Evolutionary conservation across 345 rosid species (phyloP), one percentile per base, ranked within the genome.

Genomic region (Citrus cavaleriei): DNA sequence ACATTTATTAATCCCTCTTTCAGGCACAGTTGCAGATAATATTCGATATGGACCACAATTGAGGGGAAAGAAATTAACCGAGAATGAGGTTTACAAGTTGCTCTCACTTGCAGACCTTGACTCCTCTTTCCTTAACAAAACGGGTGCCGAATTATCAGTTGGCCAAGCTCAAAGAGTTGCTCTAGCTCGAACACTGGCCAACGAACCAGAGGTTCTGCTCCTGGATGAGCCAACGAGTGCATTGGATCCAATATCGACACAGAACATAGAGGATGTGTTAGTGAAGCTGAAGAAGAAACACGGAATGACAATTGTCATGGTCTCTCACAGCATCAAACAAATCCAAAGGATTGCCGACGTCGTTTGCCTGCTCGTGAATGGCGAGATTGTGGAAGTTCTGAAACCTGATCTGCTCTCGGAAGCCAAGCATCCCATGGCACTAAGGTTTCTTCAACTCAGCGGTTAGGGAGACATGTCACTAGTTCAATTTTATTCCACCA

Each of bases 101-200:
- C 86, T 93, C 12, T 82, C 74, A 0, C 89, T 95, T 34, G 99
- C 97, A 0, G 97, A 95, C 63, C 93, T 93, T 10, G 95, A 90
- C 79, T 58, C 94, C 76, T 85, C 93, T 24, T 86, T 90, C 55
- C 78, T 81, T 10, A 78, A 60, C 66, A 95, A 90, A 86, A 83
- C 54, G 25, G 90, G 90, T n/a, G 60, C 75, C 5, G 97, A 92
- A 74, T 77, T 93, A 76, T 93, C 98, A 0, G 97, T 92, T 0
- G 98, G 98, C 55, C 97, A 95, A 87, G 93, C 94, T n/a, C 99
- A 92, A 73, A 84, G 99, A 77, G 99, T 93, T 59, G 98, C 99
- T 0, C 93, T 95, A 57, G 98, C 99, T 1, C 85, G 98, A 81
- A 95, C 98, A 5, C 80, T 95, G 42, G 99, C 98, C 8, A 93